Evolutionary conservation across 352 stramenopile genomes (phyloP), one percentile per base, ranked within the genome.

Genomic region (Globisporangium polare): DNA sequence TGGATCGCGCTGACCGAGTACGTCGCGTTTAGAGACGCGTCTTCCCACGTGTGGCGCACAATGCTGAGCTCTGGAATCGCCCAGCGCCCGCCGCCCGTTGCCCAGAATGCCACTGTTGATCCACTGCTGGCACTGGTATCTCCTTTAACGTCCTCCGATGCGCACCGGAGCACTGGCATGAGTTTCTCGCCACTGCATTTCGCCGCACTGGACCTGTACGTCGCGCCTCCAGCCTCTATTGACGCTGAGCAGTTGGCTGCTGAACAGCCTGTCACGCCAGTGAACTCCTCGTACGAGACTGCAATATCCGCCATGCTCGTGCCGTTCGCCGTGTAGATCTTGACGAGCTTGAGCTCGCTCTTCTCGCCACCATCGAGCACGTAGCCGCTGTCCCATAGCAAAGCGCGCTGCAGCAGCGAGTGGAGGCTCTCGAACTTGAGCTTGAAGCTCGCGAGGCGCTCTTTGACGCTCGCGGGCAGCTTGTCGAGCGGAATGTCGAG

Each of bases 321-420:
- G 31, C 55, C 65, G 13, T 59, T 63, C 22, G 52, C 27, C 18
- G 71, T 77, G 61, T 68, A 73, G n/a, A 75, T 53, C 4, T 46
- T 64, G 18, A 68, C 37, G 24, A 76, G 63, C 41, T 67, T 53
- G 9, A 20, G 41, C 3, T 43, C 33, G 13, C 5, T 33, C 5
- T 17, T 39, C 22, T 3, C 6, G 29, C 42, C 6, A 20, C 20
- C 41, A 12, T 57, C 43, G 3, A 73, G 37, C 26, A 67, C 64
- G 53, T 71, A 83, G 17, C 74, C 74, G 10, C 65, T 69, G 63
- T 80, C 72, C 74, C 74, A 80, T 3, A 80, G 26, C 1, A 80
- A 45, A 31, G 74, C 66, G n/a, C 69, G 72, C 54, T 80, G 74
- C 17, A 79, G 61, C 43, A 77, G 63, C 22, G 58, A 29, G 42